Evolutionary conservation across 306 rosid genomes (phyloP), one percentile per base, ranked within the genome.

Genomic region (Spatholobus suberectus): DNA sequence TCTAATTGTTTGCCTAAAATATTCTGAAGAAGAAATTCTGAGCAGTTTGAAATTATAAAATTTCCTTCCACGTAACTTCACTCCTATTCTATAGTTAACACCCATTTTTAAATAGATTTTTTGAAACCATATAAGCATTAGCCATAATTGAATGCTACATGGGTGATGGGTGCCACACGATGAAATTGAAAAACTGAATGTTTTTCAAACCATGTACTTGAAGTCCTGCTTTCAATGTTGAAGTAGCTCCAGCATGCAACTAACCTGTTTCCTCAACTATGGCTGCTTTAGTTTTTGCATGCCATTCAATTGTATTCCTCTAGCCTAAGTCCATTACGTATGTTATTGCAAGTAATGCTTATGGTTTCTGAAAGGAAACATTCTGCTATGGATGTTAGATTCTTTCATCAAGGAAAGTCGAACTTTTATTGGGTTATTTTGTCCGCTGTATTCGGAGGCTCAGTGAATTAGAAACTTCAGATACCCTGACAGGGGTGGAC

Each of bases 401-500:
- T 85, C 96, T 96, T 54, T 85, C 91, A 27, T 87, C 97, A 32
- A 90, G 99, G 81, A 92, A 93, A 82, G 97, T 93, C 2, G 86
- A 96, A 83, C 97, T 96, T 88, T 85, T 92, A 62, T 82, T 96
- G 89, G 98, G 97, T 73, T 96, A 90, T 84, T 81, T 92, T 57
- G 99, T 96, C 70, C 90, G 91, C 80, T 49, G 90, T 76, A 86
- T 96, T 74, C 89, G 78, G 83, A 88, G 78, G 83, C 89, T 69
- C 77, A 73, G 79, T 8, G 82, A 84, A 78, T 80, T 38, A 20
- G 91, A 91, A 75, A 81, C 87, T 78, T 76, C 88, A 70, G 90
- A 80, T 82, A 38, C 66, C 59, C 47, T 26, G 29, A 59, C 68
- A 47, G 83, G 51, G 78, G 69, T 59, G 46, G 78, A 34, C 85